Evolutionary conservation across 2,329 filamentous ascomycete genomes (phyloP), one percentile per base, ranked within the genome.

Genomic region (Plenodomus tracheiphilus): DNA sequence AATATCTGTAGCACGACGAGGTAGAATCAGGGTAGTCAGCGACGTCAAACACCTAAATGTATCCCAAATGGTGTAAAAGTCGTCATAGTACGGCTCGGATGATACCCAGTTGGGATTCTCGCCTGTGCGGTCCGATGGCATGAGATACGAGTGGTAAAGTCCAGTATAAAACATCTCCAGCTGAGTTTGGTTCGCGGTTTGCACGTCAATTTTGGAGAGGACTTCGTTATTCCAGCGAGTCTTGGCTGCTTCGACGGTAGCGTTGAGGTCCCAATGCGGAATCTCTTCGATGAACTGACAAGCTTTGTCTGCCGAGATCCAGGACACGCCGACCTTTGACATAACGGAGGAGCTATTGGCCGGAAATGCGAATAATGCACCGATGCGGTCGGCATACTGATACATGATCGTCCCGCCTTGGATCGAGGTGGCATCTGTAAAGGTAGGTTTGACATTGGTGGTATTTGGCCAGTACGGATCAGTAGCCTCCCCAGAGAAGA

Each of bases 11-110:
- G 88, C 85, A n/a, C 79, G 78, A 0, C 63, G 67, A 0, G 85
- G 85, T 48, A 87, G 82, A 2, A 89, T 73, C 11, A 89, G 73
- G 36, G 88, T 85, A 49, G 85, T 77, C 1, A 89, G 74, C 1
- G 62, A 64, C 52, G 66, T 67, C 56, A 85, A 74, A 0, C 82
- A 86, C 0, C 81, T 81, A 65, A 84, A 88, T 13, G 86, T 84
- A 56, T 89, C 86, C n/a, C 58, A 89, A 21, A 86, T 79, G 0
- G 85, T 88, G 58, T 87, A 88, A 16, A 86, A 84, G 47, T 89
- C 86, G 50, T 87, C 84, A 61, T 85, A 89, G 58, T 86, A 88
- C 2, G 86, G 86, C 65, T 89, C 86, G 0, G 68, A 62, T 0
- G 84, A 86, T 2, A 75, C 64, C 86, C 86, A 89, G 0, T 79